Conservation (phyloP, 2,329 filamentous ascomycete genomes). For the Arthrobotrys conoides region DNA sequence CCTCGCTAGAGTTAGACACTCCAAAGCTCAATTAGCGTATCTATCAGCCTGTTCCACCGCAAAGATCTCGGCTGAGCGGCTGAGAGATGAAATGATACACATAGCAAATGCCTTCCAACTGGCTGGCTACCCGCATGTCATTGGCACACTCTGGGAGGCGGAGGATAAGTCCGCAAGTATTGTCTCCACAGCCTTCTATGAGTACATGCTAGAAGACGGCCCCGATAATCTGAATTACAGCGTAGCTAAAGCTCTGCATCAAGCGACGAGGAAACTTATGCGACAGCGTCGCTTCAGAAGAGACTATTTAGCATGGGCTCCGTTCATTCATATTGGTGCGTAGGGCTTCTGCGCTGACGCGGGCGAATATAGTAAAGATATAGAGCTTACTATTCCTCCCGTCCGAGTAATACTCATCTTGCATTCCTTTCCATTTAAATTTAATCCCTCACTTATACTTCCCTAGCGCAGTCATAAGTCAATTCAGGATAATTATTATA, state of each 20-base stretch:
- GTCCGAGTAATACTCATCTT: too few species aligned
- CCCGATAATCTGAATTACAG: not conserved
- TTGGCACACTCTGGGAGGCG: conserved; percentile 66
- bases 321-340: conserved; percentile 15
- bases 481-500: too few species aligned
- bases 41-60: conserved; percentile 67
- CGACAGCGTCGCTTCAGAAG: not conserved
- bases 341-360: not conserved
- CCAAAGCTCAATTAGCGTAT: conserved; percentile 65
- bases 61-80: conserved; percentile 61
- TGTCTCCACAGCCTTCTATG: not conserved
- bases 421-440: too few species aligned
- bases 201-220: not conserved
- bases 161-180: conserved; percentile 60
- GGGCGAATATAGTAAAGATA: too few species aligned
- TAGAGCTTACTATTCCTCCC: too few species aligned
- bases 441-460: too few species aligned
- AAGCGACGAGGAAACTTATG: conserved; percentile 5
- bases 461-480: too few species aligned
- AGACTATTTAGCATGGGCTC: conserved; percentile 8
- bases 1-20: conserved; percentile 13
- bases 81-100: conserved; percentile 66
- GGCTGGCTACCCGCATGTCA: conserved; percentile 66
- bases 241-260: not conserved
- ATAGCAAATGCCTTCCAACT: conserved; percentile 67